Percentiles rank a stretch among this genome's conserved stretches.
Conservation (phyloP, 345 rosid species). For the Alliaria petiolata region DNA sequence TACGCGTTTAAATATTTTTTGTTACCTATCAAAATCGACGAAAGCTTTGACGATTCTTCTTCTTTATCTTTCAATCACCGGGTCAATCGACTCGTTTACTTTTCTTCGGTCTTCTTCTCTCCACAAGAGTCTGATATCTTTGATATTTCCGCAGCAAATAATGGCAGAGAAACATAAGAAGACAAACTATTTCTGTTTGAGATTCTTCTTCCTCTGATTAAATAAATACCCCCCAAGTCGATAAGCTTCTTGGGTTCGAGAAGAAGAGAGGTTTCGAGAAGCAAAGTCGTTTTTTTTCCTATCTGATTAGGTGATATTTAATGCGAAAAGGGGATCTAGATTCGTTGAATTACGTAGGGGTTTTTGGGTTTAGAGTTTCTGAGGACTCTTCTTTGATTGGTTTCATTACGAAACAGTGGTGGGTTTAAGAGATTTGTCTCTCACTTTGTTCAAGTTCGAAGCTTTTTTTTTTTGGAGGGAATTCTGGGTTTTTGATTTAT, state of each 20-base stretch:
- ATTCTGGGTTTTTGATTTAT: conserved; percentile 3
- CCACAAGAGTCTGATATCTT: background rate
- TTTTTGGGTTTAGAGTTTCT: conserved; percentile 2
- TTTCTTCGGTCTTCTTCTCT: conserved; percentile 28
- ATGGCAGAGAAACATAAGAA: background rate
- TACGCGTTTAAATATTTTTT: background rate
- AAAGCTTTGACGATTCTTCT: conserved; percentile 27
- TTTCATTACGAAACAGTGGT: background rate
- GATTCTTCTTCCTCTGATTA: conserved; percentile 1
- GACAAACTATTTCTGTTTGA: background rate
- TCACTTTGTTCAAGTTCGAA: background rate
- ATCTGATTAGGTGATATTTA: conserved; percentile 12
- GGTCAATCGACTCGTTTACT: conserved; percentile 34
- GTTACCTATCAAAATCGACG: background rate
- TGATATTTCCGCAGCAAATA: conserved; percentile 13
- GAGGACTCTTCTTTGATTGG: conserved; percentile 15
- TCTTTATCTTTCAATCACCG: conserved; percentile 7
- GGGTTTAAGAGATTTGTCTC: background rate
- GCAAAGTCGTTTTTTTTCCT: background rate
- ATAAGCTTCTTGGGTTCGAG: conserved; percentile 10
- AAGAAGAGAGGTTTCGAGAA: conserved; percentile 16
- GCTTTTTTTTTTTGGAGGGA: conserved; percentile 22
- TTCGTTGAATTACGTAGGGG: conserved; percentile 13
- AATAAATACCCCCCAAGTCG: conserved; percentile 16
- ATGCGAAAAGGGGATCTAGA: conserved; percentile 17